Percentiles rank a stretch among this genome's conserved stretches.
These are phyloP conservation scores for Aechmea fasciata DNA, from an alignment of 176 grass and related monocot genomes.

Conservation along the genomic window DNA sequence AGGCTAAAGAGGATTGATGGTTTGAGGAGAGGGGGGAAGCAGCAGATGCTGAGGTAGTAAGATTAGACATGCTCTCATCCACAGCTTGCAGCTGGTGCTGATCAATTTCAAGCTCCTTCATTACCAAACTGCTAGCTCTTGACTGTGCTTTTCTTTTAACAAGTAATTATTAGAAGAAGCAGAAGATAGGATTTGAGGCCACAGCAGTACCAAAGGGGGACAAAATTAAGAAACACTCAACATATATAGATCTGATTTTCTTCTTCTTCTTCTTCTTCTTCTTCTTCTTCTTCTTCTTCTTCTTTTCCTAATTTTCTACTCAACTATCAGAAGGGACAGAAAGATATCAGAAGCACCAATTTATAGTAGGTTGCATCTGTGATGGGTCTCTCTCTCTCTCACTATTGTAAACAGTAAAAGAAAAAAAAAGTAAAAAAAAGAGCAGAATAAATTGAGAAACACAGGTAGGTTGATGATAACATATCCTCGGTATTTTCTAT, in stretches of 20 bases:
- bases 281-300: too few relatives aligned
- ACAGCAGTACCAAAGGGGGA: too few relatives aligned
- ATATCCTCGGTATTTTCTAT: too few relatives aligned
- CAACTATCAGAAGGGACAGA: neutral
- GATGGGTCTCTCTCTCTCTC: neutral
- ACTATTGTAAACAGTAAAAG: neutral
- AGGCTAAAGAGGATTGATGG: conserved; percentile 12
- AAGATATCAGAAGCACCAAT: conserved; percentile 1
- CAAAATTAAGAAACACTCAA: too few relatives aligned
- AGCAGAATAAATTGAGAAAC: too few relatives aligned
- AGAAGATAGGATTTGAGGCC: neutral
- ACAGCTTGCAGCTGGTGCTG: conserved; percentile 2
- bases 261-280: neutral
- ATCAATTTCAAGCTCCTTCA: conserved; percentile 4
- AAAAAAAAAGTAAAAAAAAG: neutral
- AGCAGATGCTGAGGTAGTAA: conserved; percentile 1
- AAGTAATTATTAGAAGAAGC: neutral
- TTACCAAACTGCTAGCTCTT: neutral
- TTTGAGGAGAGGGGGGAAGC: neutral
- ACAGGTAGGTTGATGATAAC: too few relatives aligned
- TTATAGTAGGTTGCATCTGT: neutral
- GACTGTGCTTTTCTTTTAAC: neutral
- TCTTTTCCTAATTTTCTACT: neutral
- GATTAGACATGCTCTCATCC: conserved; percentile 3
- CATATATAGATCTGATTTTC: too few relatives aligned